Base-by-base conservation (phyloP, 2,329 filamentous ascomycete species). In the Grosmannia serpens region DNA sequence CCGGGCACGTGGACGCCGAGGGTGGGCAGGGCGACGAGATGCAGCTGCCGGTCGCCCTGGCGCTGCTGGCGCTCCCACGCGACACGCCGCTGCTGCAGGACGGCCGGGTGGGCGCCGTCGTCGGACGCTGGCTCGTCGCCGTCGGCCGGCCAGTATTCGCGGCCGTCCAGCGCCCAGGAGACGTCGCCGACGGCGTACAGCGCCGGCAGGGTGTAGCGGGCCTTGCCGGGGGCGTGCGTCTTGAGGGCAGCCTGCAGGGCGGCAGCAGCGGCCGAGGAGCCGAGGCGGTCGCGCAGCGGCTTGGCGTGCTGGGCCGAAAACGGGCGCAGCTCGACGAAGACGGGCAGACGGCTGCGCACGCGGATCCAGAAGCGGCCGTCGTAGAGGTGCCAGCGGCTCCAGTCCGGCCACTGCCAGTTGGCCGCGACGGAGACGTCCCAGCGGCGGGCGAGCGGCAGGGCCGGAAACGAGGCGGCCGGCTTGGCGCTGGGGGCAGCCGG, bases 311-410 rank as follows among this genome's bases (percentile, higher is more conserved):
- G 71, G 1, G 65, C 62, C 2, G 71, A 66, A 63, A 80, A 77
- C 0, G 81, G 81, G 38, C 71, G 72, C 2, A 83, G 62, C 22
- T 70, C 66, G 20, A 80, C 69, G 17, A 67, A 67, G 55, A 71
- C 71, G 3, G 74, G 74, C 8, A 75, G 68, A 6, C 75, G 74
- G 53, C 74, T 70, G 24, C 69, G 68, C 11, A 83, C 58, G 20
- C 76, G 73, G 20, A 85, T 69, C 84, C 84, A 87, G 68, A 78
- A 86, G 2, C 84, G 79, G 0, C 81, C 79, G 67, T 87, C 84
- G 71, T 77, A 87, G 57, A 79, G 67, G 53, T 64, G 60, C 70
- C 74, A 75, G 1, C 56, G 61, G 41, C 58, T 60, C 71, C 70
- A 72, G 3, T n/a, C 5, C 1, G 64, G 59, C 67, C 68, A 68